phyloP scores from a whole-genome alignment of 2,329 filamentous ascomycete species.

The Coniochaeta hoffmannii region DNA sequence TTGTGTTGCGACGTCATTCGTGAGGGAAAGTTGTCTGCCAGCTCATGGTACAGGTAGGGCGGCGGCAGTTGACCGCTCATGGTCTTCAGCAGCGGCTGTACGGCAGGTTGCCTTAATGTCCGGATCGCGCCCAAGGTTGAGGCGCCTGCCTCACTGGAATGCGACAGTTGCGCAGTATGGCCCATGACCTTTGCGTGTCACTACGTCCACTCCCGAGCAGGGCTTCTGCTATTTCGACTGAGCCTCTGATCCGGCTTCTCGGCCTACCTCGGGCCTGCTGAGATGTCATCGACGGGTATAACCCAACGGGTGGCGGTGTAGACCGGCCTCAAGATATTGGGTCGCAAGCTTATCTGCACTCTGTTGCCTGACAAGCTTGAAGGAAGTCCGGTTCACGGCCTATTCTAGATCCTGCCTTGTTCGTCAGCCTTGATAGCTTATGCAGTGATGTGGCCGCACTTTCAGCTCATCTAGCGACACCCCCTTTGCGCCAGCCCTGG shows the following conservation, averaged over 20 bases:
- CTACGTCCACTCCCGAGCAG: neutral
- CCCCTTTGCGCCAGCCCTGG: neutral
- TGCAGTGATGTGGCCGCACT: neutral
- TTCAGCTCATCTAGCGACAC: neutral
- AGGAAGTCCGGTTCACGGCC: conserved; percentile 8
- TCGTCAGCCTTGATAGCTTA: conserved; percentile 9
- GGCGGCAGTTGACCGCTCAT: neutral
- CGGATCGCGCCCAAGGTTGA: neutral
- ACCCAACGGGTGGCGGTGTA: conserved; percentile 23
- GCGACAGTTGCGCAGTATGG: neutral
- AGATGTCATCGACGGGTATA: conserved; percentile 10
- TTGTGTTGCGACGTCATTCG: conserved; percentile 7
- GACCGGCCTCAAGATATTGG: conserved; percentile 17
- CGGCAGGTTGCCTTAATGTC: neutral
- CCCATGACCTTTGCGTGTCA: neutral
- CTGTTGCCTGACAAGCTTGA: conserved; percentile 11
- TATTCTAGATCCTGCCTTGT: conserved; percentile 11
- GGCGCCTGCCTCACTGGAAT: neutral
- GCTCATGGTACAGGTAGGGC: neutral
- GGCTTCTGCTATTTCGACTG: neutral
- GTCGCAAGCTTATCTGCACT: conserved; percentile 21
- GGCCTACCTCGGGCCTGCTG: conserved; percentile 8
- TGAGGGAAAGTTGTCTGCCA: neutral
- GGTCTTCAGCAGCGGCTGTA: neutral
- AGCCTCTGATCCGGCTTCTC: conserved; percentile 7